Evolutionary conservation across 768 basidiomycete genomes (phyloP), one percentile per base, ranked within the genome.

Genomic region (Cyclocybe cylindracea): DNA sequence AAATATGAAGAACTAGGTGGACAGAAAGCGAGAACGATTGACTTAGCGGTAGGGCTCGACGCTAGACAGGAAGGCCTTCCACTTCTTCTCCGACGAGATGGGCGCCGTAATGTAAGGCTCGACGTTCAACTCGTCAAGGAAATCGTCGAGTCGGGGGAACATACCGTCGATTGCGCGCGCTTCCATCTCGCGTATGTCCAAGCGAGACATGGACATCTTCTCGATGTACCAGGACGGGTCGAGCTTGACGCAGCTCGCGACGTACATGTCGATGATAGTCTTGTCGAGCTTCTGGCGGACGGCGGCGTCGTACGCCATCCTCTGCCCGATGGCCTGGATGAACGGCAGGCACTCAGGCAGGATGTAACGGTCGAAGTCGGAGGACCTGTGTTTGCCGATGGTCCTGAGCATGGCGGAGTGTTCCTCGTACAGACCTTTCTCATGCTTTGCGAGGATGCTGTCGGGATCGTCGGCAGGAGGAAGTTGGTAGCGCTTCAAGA

Each of bases 221-320:
- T 77, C 75, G 3, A 62, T 55, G 50, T 74, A 78, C 76, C 77
- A 78, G 0, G 68, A 67, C 9, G 67, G 42, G 48, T 78, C 76
- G 6, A 51, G 56, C 51, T 60, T 59, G 32, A 78, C 61, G 13
- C 60, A 62, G 4, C 55, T 55, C 2, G 69, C 65, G 33, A 66
- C 71, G 53, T 73, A 82, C 10, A 80, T 41, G 32, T 70, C 35
- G 4, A 46, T 14, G 9, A 46, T 18, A n/a, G 19, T 2, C 6
- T 10, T 11, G 8, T 36, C 35, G 7, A 33, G 24, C 10, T 16
- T 19, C 29, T 13, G 14, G 39, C 19, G 34, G 37, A 44, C 13
- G 10, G 65, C 67, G 2, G 67, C 66, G 1, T 69, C 67, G 34
- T 59, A 62, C 14, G 65, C 63, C 56, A 69, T 56, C 2, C 67